Evolutionary conservation across 805 yeast genomes (phyloP), one percentile per base, ranked within the genome.

Genomic region (Ascoidea asiatica): DNA sequence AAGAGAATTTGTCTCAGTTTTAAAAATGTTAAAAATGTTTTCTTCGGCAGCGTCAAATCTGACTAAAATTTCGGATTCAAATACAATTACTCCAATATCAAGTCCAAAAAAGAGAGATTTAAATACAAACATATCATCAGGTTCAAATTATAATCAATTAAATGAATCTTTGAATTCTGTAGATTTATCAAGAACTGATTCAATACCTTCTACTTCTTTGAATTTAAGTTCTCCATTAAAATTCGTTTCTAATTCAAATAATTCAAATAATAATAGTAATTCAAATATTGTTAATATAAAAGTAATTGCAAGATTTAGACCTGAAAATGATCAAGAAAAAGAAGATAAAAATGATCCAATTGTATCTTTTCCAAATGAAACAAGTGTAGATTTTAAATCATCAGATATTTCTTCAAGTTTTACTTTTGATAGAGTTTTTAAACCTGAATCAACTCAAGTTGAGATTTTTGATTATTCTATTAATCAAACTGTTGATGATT

Each of bases 221-320:
- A 47, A 51, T 5, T 42, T 41, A 4, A 46, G 46, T 40, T 48
- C 54, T 6, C 50, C 45, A 11, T 20, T 37, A n/a, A 44, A 42
- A 21, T n/a, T n/a, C n/a, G n/a, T n/a, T n/a, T n/a, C n/a, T n/a
- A n/a, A n/a, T n/a, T 35, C 40, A 5, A 21, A 8, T 29, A 23
- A 6, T 19, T 13, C 35, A 17, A 22, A 23, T n/a, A 21, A 5
- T 13, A 41, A 17, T 22, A 21, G 35, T 5, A 38, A 5, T 36
- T 40, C 23, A 20, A 19, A 18, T 33, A 29, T 39, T 44, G 55
- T 50, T 43, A 67, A 71, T 50, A 74, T 81, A 55, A 75, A 75
- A 52, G 94, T 84, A 21, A 68, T 84, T 18, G 86, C 84, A 21
- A 65, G 95, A 43, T 77, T 84, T 52, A 64, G 92, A 40, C 92